A percentile compares a stretch with the other conserved stretches of the same genome.
Conservation (phyloP, 495 filamentous ascomycete species). For the Astrocystis sublimbata region DNA sequence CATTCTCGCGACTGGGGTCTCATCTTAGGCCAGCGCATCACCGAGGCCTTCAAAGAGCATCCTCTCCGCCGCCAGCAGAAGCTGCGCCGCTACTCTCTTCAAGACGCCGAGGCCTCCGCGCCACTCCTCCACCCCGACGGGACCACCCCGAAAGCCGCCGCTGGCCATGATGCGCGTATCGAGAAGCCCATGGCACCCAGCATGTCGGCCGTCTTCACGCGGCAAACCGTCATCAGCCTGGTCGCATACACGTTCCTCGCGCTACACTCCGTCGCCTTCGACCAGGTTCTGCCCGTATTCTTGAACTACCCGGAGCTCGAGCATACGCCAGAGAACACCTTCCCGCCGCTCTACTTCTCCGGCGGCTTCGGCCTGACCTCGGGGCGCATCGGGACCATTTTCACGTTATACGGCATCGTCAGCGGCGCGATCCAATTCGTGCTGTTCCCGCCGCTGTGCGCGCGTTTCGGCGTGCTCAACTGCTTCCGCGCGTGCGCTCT, state of each 20-base stretch:
- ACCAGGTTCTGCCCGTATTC: slow-evolving; percentile 80
- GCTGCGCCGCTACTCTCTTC: slow-evolving; percentile 41
- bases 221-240: slow-evolving; percentile 75
- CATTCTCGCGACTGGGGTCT: slow-evolving; percentile 68
- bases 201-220: slow-evolving; percentile 68
- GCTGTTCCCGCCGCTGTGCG: slow-evolving; percentile 69
- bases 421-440: slow-evolving; percentile 79
- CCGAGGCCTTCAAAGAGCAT: slow-evolving; percentile 35
- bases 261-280: slow-evolving; percentile 74
- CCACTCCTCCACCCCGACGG: slow-evolving; percentile 36
- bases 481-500: slow-evolving; percentile 62
- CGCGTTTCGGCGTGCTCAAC: slow-evolving; percentile 66
- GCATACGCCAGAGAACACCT: slow-evolving; percentile 54
- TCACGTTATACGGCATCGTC: slow-evolving; percentile 70
- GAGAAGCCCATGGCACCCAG: slow-evolving; percentile 44
- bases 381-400: slow-evolving; percentile 72
- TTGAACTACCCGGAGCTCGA: slow-evolving; percentile 67
- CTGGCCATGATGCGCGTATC: slow-evolving; percentile 10
- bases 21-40: slow-evolving; percentile 59
- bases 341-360: slow-evolving; percentile 74
- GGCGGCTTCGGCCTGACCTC: slow-evolving; percentile 76
- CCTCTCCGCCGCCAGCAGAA: slow-evolving; percentile 29
- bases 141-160: slow-evolving; percentile 35
- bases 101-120: slow-evolving; percentile 46
- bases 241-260: slow-evolving; percentile 73